Percentiles rank a stretch among this genome's conserved stretches.
These are phyloP conservation scores for Solanum megistacrolobum DNA, from an alignment of 257 asterid genomes.

Conservation along the genomic window DNA sequence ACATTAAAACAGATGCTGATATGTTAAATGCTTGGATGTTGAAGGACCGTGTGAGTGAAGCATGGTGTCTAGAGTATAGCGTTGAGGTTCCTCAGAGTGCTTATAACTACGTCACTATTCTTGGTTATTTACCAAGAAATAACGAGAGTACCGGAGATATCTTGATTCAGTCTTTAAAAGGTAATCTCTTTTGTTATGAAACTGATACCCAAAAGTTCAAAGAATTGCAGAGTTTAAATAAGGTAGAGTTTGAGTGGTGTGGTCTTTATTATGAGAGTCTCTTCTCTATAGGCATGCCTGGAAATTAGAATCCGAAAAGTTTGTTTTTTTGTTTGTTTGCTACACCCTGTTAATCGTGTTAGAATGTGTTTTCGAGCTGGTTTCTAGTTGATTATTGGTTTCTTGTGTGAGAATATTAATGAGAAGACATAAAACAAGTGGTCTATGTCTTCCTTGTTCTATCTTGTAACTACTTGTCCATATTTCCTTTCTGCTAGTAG, in stretches of 20 bases:
- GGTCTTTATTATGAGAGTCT: neutral
- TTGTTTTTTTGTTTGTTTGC: neutral
- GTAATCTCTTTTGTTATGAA: neutral
- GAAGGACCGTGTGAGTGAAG: neutral
- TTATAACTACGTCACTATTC: neutral
- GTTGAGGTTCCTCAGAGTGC: neutral
- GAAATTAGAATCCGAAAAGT: neutral
- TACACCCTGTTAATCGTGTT: neutral
- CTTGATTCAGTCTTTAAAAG: neutral
- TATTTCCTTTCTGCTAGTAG: neutral
- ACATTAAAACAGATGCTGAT: neutral
- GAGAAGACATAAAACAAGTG: neutral
- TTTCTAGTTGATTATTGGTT: neutral
- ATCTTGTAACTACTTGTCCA: neutral
- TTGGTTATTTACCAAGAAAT: neutral
- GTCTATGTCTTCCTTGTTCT: neutral
- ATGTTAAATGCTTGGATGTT: neutral
- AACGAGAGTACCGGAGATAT: neutral
- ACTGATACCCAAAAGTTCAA: neutral
- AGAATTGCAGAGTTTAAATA: neutral
- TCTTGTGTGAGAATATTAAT: neutral
- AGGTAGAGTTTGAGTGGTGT: neutral
- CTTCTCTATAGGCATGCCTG: neutral
- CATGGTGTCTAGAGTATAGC: neutral
- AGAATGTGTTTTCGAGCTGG: neutral